phyloP scores from a whole-genome alignment of 1,139 yeast species.

The Eremothecium sinecaudum region DNA sequence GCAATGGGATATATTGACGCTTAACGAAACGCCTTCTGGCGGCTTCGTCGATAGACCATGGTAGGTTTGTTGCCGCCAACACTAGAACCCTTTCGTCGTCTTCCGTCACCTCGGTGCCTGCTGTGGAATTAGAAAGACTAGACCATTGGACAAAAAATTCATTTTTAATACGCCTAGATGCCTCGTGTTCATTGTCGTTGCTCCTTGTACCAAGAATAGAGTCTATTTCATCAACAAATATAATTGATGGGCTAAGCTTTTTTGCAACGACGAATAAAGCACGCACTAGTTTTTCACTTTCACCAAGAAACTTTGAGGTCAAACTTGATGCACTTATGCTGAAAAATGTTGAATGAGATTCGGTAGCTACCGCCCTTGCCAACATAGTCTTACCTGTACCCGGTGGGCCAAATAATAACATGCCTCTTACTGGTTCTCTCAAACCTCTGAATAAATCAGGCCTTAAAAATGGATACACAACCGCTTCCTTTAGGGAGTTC shows the following conservation, averaged over 20 bases:
- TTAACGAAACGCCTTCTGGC: conserved; percentile 92
- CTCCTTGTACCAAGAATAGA: conserved; percentile 76
- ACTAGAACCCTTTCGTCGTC: conserved; percentile 74
- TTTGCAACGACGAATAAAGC: conserved; percentile 82
- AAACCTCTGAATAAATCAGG: conserved; percentile 89
- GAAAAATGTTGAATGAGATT: conserved; percentile 88
- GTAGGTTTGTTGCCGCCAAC: conserved; percentile 90
- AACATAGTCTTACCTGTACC: conserved; percentile 98
- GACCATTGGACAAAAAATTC: conserved; percentile 96
- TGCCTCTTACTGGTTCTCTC: conserved; percentile 93
- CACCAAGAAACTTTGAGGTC: conserved; percentile 88
- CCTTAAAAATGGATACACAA: conserved; percentile 87
- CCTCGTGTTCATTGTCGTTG: conserved; percentile 73
- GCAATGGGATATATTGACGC: conserved; percentile 89
- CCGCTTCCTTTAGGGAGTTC: conserved; percentile 85
- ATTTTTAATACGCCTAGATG: conserved; percentile 83
- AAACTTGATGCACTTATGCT: conserved; percentile 86
- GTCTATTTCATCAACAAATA: conserved; percentile 94
- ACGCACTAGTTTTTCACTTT: conserved; percentile 84
- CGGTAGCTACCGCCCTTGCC: conserved; percentile 96
- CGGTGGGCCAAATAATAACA: conserved; percentile 95
- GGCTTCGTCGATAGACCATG: conserved; percentile 98
- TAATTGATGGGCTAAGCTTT: conserved; percentile 83
- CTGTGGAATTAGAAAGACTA: conserved; percentile 86
- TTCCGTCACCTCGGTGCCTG: conserved; percentile 46